Evolutionary conservation across 352 stramenopile genomes (phyloP).

Genomic region (Pythium guiyangense): DNA sequence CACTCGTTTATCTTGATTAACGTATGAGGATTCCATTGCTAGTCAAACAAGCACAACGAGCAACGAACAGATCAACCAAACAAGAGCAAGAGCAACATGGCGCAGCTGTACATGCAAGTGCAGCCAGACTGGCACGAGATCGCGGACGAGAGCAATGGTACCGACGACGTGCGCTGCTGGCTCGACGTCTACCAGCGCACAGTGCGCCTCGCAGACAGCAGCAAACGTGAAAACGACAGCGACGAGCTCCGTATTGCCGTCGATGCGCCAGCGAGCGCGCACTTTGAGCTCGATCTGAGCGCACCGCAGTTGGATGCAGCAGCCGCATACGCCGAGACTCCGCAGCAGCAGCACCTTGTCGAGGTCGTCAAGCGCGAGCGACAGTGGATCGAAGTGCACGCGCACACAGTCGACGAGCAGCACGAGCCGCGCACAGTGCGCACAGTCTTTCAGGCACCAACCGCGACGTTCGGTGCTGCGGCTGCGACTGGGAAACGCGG

Average conservation of each 20-base stretch:
- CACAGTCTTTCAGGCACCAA: conserved; percentile 52
- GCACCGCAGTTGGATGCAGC: not conserved
- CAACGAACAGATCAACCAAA: too few species aligned
- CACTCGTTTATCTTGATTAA: too few species aligned
- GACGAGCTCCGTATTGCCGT: conserved; percentile 8
- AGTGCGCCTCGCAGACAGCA: conserved; percentile 5
- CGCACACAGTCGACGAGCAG: conserved; percentile 10
- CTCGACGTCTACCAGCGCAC: conserved; percentile 51
- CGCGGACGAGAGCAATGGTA: not conserved
- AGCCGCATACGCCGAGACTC: not conserved
- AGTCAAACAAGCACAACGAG: too few species aligned
- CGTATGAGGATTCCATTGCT: too few species aligned
- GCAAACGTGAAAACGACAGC: not conserved
- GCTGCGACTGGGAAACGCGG: not conserved
- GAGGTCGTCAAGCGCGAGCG: conserved; percentile 27
- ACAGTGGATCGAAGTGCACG: conserved; percentile 48
- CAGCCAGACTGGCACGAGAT: conserved; percentile 52
- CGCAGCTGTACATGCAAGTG: conserved; percentile 47
- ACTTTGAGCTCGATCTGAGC: conserved; percentile 38
- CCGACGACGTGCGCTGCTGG: conserved; percentile 30
- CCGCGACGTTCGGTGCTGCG: conserved; percentile 18
- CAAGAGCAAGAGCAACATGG: not conserved
- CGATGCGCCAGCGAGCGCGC: conserved; percentile 19
- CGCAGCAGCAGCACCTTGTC: conserved; percentile 17
- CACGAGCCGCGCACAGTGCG: conserved; percentile 17